Conservation (phyloP, 768 basidiomycete species). For the Phanerochaete carnosa region DNA sequence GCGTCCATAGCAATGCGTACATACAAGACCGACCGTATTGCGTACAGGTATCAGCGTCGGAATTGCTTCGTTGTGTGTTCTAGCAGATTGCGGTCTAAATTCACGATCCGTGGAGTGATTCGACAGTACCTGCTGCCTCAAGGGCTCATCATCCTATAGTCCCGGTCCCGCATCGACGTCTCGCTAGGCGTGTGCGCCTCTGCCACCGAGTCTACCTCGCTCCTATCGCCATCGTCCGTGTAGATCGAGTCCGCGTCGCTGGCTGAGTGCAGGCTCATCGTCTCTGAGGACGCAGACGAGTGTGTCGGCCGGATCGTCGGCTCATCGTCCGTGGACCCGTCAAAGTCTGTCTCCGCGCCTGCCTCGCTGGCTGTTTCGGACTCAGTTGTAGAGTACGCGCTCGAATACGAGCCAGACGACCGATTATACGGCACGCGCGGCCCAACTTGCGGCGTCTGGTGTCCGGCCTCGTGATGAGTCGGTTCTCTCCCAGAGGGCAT, state of each 20-base stretch:
- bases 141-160: slow-evolving; percentile 16
- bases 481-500: slow-evolving; percentile 10
- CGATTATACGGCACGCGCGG: slow-evolving; percentile 13
- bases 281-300: slow-evolving; percentile 36
- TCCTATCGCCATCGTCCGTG: slow-evolving; percentile 30
- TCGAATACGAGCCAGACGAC: slow-evolving; percentile 16
- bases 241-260: slow-evolving; percentile 29
- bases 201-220: slow-evolving; percentile 20
- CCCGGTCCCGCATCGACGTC: slow-evolving; percentile 6
- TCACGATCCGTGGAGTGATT: not conserved
- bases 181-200: slow-evolving; percentile 9
- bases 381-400: slow-evolving; percentile 9
- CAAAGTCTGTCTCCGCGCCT: slow-evolving; percentile 46
- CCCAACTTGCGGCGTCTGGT: slow-evolving; percentile 16
- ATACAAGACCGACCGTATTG: slow-evolving; percentile 11
- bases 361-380: slow-evolving; percentile 29
- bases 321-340: slow-evolving; percentile 71
- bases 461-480: not conserved
- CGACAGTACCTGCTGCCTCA: slow-evolving; percentile 14
- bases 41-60: slow-evolving; percentile 11
- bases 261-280: slow-evolving; percentile 28
- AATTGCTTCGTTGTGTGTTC: slow-evolving; percentile 4
- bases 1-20: slow-evolving; percentile 9
- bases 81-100: slow-evolving; percentile 8
- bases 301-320: slow-evolving; percentile 68